Base-by-base conservation (phyloP, 805 yeast species). In the Pichia gijzeniarum region DNA sequence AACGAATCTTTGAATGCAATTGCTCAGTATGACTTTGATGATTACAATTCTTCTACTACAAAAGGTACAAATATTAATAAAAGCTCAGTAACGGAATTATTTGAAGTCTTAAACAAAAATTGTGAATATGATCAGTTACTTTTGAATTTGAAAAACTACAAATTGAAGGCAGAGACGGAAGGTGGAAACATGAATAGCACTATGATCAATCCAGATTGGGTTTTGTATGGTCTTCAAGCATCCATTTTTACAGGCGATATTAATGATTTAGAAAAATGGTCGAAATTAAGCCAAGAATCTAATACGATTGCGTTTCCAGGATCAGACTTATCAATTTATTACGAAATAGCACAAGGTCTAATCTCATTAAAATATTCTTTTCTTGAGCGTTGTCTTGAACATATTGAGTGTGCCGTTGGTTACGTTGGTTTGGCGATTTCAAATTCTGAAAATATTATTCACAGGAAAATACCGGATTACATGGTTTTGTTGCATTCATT, bases 1-100 rank as follows among this genome's bases (percentile, higher is more conserved):
- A 85, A 87, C 50, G 89, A 86, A 49, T 87, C 96, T 32, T 82
- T 87, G 53, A 81, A 80, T 38, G 85, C 82, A 0, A 63, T 84
- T 38, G 78, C 85, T 2, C 70, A 68, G 37, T 47, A 53, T 34
- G 59, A 61, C 19, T 50, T 55, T 19, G 58, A 56, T 21, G 53
- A 58, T 3, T 50, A 25, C 2, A 36, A 7, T 7, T 25, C 16
- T 30, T n/a, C 35, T 6, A 22, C 62, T 38, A 43, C n/a, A n/a
- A n/a, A 60, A 17, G 16, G 18, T 14, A 57, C 56, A 19, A 40
- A 53, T 18, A 7, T 14, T 7, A 21, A 22, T 8, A 45, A 48
- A 20, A 69, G 72, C n/a, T 72, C 69, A 47, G 65, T 68, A 17
- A 71, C 83, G 0, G 79, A 82, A 35, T 66, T 84, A 50, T 58